Percentiles rank a stretch among this genome's conserved stretches.
phyloP scores from a whole-genome alignment of 495 filamentous ascomycete genomes.

The Penicillium riverlandense region DNA sequence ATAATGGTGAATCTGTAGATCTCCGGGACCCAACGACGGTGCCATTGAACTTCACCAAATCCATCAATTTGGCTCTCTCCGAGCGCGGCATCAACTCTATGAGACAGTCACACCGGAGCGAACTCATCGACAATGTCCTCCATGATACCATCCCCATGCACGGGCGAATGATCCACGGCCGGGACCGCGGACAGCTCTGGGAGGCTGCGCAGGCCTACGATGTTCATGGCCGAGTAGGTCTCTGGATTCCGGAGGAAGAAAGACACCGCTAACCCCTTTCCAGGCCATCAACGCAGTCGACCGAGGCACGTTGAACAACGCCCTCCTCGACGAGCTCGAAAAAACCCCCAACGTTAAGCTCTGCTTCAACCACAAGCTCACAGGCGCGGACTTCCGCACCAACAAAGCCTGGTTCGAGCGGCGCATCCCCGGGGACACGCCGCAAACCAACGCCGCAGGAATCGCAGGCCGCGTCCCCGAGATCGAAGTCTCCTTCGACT shows the following conservation, averaged over 20 bases:
- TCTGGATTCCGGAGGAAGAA: slow-evolving; percentile 2
- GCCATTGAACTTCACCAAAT: slow-evolving; percentile 92
- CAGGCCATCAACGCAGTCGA: slow-evolving; percentile 61
- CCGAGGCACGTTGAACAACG: slow-evolving; percentile 74
- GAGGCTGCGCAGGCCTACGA: slow-evolving; percentile 85
- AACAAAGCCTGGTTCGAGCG: slow-evolving; percentile 85
- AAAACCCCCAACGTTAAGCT: slow-evolving; percentile 78
- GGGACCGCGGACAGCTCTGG: slow-evolving; percentile 57
- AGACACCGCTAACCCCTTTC: slow-evolving; percentile 2
- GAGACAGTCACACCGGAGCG: slow-evolving; percentile 51
- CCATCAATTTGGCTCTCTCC: slow-evolving; percentile 93
- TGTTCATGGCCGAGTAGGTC: slow-evolving; percentile 70
- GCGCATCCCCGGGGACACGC: slow-evolving; percentile 23
- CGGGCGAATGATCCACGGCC: slow-evolving; percentile 94
- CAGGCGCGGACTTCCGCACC: slow-evolving; percentile 70
- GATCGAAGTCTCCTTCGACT: slow-evolving; percentile 76
- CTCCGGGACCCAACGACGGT: slow-evolving; percentile 75
- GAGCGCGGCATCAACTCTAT: slow-evolving; percentile 91
- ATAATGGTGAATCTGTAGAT: slow-evolving; percentile 45
- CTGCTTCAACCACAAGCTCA: slow-evolving; percentile 87
- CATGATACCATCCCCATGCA: slow-evolving; percentile 81
- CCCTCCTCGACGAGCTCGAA: slow-evolving; percentile 78
- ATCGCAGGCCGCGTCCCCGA: slow-evolving; percentile 39
- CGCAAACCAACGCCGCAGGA: slow-evolving; percentile 19
- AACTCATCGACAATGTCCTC: slow-evolving; percentile 66